Evolutionary conservation across 768 basidiomycete species (phyloP), one percentile per base, ranked within the genome.

Genomic region (Vishniacozyma victoriae): DNA sequence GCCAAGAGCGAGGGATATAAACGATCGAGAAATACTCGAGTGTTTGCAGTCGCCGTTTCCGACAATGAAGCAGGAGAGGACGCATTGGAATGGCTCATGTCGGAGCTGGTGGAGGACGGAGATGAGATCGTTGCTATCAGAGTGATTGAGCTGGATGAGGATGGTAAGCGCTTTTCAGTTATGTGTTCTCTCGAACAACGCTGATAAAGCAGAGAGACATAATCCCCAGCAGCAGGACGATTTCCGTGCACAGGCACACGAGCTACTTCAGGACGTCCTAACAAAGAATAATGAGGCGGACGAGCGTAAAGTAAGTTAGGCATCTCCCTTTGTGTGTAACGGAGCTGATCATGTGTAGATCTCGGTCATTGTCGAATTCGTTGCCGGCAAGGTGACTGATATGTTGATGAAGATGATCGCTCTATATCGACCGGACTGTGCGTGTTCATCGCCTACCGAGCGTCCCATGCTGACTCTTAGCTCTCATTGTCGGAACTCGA

Each of bases 51-150:
- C 50, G 92, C 92, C 0, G 79, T 87, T 1, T 87, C 86, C 36
- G 76, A 83, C 0, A 91, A 95, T 60, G 91, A 93, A 73, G 87
- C 85, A 50, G 92, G 92, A 0, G 73, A 77, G 5, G 82, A 90
- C 60, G 92, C 93, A 0, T 75, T 97, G 6, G 88, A 95, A 48
- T 99, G 93, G 93, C 77, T 81, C n/a, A 77, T 96, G 23, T 86
- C 88, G 59, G 78, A 79, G 26, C 77, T 99, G 11, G 81, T 84
- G 6, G 75, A 76, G 47, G 72, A 74, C 49, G 87, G 87, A 1
- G 93, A 97, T 67, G 93, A 97, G 72, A 74, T 97, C 18, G 82
- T 99, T 48, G 85, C 96, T 7, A 86, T 87, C 48, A 76, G 93
- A 29, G 93, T 93, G 0, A 80, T 93, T 13, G 90, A 93, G 54